These are phyloP conservation scores for Saitozyma podzolica DNA, from an alignment of 768 basidiomycete genomes.

Conservation along the genomic window DNA sequence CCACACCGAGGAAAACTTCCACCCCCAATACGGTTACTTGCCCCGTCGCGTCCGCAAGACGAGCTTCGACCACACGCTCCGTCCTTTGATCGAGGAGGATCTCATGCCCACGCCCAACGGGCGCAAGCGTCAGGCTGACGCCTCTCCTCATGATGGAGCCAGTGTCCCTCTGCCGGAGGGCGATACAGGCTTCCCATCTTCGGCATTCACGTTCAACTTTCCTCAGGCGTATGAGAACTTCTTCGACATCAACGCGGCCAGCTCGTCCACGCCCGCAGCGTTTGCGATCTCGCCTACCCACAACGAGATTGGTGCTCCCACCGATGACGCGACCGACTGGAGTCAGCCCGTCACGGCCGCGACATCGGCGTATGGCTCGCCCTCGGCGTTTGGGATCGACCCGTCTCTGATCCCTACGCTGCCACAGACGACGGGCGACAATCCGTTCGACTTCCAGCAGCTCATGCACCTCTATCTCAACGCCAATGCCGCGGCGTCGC, in stretches of 20 bases:
- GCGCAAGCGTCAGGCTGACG: slow-evolving; percentile 52
- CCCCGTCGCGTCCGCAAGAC: slow-evolving; percentile 89
- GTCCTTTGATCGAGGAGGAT: slow-evolving; percentile 61
- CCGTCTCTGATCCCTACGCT: slow-evolving; percentile 12
- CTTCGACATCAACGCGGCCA: slow-evolving; percentile 50
- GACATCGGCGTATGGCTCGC: slow-evolving; percentile 32
- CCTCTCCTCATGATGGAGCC: slow-evolving; percentile 37
- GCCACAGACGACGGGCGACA: slow-evolving; percentile 18
- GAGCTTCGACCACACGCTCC: slow-evolving; percentile 89
- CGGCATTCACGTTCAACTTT: slow-evolving; percentile 51
- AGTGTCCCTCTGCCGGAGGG: slow-evolving; percentile 25
- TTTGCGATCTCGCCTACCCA: slow-evolving; percentile 1
- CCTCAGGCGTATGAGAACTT: slow-evolving; percentile 50
- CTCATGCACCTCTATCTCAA: slow-evolving; percentile 52
- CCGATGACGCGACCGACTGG: slow-evolving; percentile 15
- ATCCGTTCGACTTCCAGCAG: slow-evolving; percentile 51
- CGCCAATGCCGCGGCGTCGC: slow-evolving; percentile 45
- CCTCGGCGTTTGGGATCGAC: slow-evolving; percentile 15
- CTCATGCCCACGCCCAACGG: slow-evolving; percentile 52
- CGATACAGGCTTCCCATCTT: slow-evolving; percentile 46
- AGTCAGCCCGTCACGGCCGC: slow-evolving; percentile 32
- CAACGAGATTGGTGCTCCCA: slow-evolving; percentile 5
- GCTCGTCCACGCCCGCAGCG: slow-evolving; percentile 35
- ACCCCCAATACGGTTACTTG: slow-evolving; percentile 57
- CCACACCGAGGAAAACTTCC: slow-evolving; percentile 50